These are phyloP conservation scores for Eucalyptus tenuipes DNA, from an alignment of 345 rosid genomes.

Conservation along the genomic window DNA sequence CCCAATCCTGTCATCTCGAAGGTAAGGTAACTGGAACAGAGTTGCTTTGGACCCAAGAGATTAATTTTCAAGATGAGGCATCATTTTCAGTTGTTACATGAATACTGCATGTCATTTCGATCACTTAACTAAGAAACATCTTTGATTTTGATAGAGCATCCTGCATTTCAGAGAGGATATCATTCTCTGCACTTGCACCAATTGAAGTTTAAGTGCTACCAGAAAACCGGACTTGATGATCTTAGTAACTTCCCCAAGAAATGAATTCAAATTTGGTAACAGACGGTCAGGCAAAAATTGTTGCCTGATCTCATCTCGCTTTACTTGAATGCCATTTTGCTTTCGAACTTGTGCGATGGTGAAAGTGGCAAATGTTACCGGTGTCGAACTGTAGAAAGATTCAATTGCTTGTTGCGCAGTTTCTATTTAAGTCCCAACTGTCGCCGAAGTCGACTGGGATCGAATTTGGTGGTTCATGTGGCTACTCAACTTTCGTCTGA, in stretches of 20 bases:
- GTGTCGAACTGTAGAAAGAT: not conserved
- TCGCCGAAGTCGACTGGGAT: rapidly evolving
- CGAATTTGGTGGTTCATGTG: not conserved
- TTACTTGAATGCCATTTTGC: rapidly evolving
- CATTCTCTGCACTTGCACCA: not conserved
- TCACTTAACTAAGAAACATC: not conserved
- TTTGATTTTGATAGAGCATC: not conserved
- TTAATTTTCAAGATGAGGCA: not conserved
- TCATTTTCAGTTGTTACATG: not conserved
- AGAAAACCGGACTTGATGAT: not conserved
- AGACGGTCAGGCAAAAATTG: rapidly evolving
- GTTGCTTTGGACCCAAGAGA: not conserved
- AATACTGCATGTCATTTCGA: not conserved
- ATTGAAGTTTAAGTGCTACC: not conserved
- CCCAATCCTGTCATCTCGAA: not conserved
- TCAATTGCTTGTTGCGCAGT: not conserved
- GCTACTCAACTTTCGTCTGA: rapidly evolving
- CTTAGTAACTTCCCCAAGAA: not conserved
- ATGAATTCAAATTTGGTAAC: not conserved
- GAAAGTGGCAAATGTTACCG: not conserved
- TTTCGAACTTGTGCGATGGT: not conserved
- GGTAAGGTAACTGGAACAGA: rapidly evolving
- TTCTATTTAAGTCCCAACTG: not conserved
- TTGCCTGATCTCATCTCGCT: not conserved
- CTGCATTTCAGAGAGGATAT: not conserved